Percentiles rank a stretch among this genome's conserved stretches.
These are phyloP conservation scores for Microbotryum saponariae DNA, from an alignment of 1,284 basidiomycete genomes.

Conservation along the genomic window DNA sequence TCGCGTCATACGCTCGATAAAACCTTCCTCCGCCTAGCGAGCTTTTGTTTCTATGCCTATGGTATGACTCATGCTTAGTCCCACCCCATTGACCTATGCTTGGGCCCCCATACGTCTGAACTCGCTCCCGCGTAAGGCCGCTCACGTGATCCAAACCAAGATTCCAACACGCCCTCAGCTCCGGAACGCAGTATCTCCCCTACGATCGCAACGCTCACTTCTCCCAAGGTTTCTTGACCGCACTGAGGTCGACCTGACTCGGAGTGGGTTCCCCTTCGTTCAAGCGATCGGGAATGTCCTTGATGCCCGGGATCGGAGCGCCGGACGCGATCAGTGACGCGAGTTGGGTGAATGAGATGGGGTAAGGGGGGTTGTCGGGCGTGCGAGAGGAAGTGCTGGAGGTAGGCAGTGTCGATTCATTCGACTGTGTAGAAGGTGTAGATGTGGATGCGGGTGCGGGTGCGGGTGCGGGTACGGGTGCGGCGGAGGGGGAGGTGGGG, in stretches of 20 bases:
- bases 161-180: too few relatives aligned
- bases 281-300: slow-evolving; percentile 32
- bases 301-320: slow-evolving; percentile 32
- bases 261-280: slow-evolving; percentile 23
- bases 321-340: slow-evolving; percentile 33
- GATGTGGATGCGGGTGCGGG: background rate
- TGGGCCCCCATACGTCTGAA: too few relatives aligned
- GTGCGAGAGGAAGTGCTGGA: background rate
- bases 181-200: too few relatives aligned
- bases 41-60: too few relatives aligned
- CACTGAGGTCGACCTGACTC: slow-evolving; percentile 1
- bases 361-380: slow-evolving; percentile 27
- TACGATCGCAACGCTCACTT: too few relatives aligned
- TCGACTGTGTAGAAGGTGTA: background rate
- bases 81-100: background rate
- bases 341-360: slow-evolving; percentile 32
- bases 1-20: too few relatives aligned
- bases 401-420: background rate
- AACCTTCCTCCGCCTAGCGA: too few relatives aligned
- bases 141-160: too few relatives aligned
- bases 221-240: slow-evolving; percentile 35
- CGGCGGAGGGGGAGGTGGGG: background rate
- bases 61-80: too few relatives aligned
- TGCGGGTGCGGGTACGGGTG: background rate
- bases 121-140: too few relatives aligned